Conservation (phyloP, 2,329 filamentous ascomycete genomes). For the Parascedosporium putredinis region DNA sequence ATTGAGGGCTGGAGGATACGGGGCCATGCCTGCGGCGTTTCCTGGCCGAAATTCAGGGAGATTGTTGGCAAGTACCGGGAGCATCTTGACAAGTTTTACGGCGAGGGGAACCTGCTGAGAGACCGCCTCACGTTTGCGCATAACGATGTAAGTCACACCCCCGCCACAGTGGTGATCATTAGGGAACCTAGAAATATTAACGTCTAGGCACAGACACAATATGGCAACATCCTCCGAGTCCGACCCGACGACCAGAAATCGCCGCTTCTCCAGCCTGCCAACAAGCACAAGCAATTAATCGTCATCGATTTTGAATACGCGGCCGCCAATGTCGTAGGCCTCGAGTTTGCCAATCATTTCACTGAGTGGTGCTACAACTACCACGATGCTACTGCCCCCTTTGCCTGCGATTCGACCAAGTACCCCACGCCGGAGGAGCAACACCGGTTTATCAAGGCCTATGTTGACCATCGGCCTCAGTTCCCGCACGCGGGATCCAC, state of each 20-base stretch:
- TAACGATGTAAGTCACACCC: conserved; percentile 63
- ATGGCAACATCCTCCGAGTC: conserved; percentile 85
- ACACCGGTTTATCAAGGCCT: conserved; percentile 72
- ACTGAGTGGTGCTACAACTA: conserved; percentile 99
- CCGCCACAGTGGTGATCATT: background rate
- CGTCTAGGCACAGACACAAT: conserved; percentile 92
- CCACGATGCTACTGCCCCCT: conserved; percentile 57
- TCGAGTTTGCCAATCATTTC: conserved; percentile 97
- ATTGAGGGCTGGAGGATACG: conserved; percentile 50
- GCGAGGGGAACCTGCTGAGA: conserved; percentile 54
- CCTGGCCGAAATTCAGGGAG: conserved; percentile 68
- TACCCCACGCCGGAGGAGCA: conserved; percentile 81
- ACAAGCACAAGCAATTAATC: conserved; percentile 89
- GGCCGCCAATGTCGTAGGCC: conserved; percentile 72
- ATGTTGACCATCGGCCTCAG: conserved; percentile 70
- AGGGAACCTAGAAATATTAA: background rate
- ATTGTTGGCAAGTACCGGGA: conserved; percentile 68
- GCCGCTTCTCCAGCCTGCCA: conserved; percentile 76
- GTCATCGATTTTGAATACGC: conserved; percentile 99
- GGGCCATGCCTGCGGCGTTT: conserved; percentile 72
- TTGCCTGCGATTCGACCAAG: conserved; percentile 53
- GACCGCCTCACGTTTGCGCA: conserved; percentile 86
- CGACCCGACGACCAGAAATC: conserved; percentile 62
- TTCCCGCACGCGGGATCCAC: conserved; percentile 45
- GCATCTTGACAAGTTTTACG: conserved; percentile 64